Percentiles rank a stretch among this genome's conserved stretches.
phyloP scores from a whole-genome alignment of 164 flowering plant species.

The Amborella trichopoda region DNA sequence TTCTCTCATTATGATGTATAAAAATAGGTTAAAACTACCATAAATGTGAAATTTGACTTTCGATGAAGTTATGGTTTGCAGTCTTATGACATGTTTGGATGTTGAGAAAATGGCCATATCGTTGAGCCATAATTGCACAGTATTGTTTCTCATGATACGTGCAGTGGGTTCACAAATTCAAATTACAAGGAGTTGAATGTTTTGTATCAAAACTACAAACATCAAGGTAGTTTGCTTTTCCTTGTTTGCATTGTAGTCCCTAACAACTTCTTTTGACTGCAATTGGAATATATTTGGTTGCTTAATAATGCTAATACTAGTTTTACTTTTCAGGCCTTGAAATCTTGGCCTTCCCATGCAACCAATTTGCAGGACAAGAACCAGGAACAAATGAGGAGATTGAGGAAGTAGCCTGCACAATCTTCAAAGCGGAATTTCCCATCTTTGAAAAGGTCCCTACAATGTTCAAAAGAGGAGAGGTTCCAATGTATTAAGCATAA shows the following conservation, averaged over 20 bases:
- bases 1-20: neutral
- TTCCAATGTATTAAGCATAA: neutral
- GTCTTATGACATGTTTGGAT: neutral
- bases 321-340: constrained; percentile 46
- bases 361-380: constrained; percentile 83
- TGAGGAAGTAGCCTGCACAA: constrained; percentile 55
- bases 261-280: neutral
- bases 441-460: constrained; percentile 73
- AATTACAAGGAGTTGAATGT: constrained; percentile 81
- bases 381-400: constrained; percentile 79
- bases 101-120: too few relatives aligned
- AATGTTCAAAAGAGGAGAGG: neutral
- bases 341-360: constrained; percentile 94
- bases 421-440: constrained; percentile 86
- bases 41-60: neutral
- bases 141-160: constrained; percentile 3
- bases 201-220: constrained; percentile 69
- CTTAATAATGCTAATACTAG: neutral
- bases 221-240: constrained; percentile 43
- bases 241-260: neutral
- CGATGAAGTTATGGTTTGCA: neutral
- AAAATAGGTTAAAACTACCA: neutral
- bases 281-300: neutral
- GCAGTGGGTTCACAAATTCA: constrained; percentile 73
- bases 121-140: too few relatives aligned